Evolutionary conservation across 768 basidiomycete species (phyloP), one percentile per base, ranked within the genome.

Genomic region (Jaapia argillacea): DNA sequence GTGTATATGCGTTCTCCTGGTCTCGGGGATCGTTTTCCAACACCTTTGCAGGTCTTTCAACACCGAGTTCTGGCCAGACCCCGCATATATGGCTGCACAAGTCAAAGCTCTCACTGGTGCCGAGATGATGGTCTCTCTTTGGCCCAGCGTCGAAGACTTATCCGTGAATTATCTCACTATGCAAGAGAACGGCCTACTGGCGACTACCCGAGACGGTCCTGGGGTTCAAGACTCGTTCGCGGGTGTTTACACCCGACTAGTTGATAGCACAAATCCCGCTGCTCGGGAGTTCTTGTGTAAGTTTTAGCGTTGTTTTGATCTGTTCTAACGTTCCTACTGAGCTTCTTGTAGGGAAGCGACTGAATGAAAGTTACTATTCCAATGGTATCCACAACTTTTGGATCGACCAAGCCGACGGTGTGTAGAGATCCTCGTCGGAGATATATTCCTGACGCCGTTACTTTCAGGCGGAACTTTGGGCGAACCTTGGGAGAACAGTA

Each of bases 381-480:
- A 59, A 54, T 33, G 63, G 63, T 3, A 61, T 65, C 23, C 61
- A 61, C 41, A 63, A 63, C 46, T 63, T 62, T 41, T 65, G 63
- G 62, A 65, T 63, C 26, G 63, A 65, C 43, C 62, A 63, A 49
- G 63, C 58, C n/a, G 63, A 65, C 42, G 63, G 59, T 59, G 36
- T 18, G 53, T 35, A 27, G 3, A 21, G n/a, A n/a, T 22, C 6
- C 16, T 7, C n/a, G 25, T 3, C 5, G 13, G 12, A 3, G 4
- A 2, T 31, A 45, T 26, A 40, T 28, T 31, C 10, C 31, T 33
- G 18, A 22, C 14, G 13, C 14, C 4, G 18, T 14, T 18, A 27
- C 44, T 13, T 20, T 10, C 39, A 63, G 61, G 63, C 38, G 62
- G 62, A 6, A 61, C 59, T 3, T 49, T 65, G 14, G 63, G 63